Percentiles rank a stretch among this genome's conserved stretches.
These are phyloP conservation scores for Acanthamoeba lenticulata DNA, from an alignment of 208 protist genomes.

Conservation along the genomic window DNA sequence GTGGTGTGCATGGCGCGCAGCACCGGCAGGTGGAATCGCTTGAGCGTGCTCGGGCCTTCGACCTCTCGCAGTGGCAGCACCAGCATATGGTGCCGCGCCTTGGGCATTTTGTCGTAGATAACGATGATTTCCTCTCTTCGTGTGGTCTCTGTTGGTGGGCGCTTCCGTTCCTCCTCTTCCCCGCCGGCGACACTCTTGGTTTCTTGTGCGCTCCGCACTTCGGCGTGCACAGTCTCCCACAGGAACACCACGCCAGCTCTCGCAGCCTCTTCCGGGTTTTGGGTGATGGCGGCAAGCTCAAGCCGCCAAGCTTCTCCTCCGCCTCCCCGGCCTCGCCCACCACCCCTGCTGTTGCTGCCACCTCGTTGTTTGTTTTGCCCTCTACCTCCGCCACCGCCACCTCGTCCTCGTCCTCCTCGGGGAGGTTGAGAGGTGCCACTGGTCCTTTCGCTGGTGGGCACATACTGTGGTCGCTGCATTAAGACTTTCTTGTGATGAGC, in stretches of 20 bases:
- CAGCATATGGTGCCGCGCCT: conserved; percentile 5
- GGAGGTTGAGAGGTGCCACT: too few relatives aligned
- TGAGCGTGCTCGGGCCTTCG: neutral
- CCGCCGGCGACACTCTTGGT: neutral
- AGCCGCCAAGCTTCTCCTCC: conserved; percentile 1
- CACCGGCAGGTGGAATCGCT: conserved; percentile 31
- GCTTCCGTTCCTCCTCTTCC: too few relatives aligned
- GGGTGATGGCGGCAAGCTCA: neutral
- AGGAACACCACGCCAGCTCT: neutral
- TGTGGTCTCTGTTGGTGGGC: neutral
- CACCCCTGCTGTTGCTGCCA: neutral
- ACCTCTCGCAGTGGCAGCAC: neutral
- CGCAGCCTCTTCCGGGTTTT: neutral
- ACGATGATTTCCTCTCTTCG: neutral
- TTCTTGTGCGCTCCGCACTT: neutral
- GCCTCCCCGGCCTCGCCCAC: neutral
- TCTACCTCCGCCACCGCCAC: neutral
- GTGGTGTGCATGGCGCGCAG: neutral
- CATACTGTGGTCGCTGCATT: too few relatives aligned
- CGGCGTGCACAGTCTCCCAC: neutral
- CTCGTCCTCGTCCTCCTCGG: too few relatives aligned
- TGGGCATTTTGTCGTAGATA: conserved; percentile 62
- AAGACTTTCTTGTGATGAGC: too few relatives aligned
- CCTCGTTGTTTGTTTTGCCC: neutral
- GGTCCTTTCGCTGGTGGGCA: too few relatives aligned